phyloP scores from a whole-genome alignment of 148 eudicot species.

The Agrostemma githago region DNA sequence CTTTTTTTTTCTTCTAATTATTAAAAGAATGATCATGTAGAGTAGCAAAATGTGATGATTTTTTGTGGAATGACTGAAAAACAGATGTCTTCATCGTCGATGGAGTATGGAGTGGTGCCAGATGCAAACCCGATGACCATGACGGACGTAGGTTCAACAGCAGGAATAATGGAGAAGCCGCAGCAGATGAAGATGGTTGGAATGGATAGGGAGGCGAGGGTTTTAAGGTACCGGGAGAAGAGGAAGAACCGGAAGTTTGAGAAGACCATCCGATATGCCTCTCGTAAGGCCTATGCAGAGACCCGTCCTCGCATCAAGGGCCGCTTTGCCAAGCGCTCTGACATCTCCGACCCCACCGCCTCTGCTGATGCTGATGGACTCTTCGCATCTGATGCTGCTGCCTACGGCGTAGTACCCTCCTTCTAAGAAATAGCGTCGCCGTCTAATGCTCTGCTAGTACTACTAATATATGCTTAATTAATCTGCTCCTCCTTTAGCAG shows the following conservation, averaged over 20 bases:
- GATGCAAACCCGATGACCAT: conserved; percentile 47
- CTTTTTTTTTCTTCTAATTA: background rate
- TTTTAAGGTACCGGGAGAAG: conserved; percentile 81
- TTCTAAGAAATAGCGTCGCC: conserved; percentile 16
- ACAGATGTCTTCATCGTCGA: conserved; percentile 61
- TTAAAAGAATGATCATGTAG: background rate
- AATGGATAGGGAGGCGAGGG: conserved; percentile 76
- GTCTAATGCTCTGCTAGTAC: conserved; percentile 3
- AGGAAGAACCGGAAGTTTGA: conserved; percentile 81
- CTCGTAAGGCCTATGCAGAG: conserved; percentile 83
- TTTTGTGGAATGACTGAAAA: background rate
- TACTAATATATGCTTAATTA: background rate
- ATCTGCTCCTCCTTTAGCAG: background rate
- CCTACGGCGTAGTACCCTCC: conserved; percentile 67
- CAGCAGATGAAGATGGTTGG: conserved; percentile 29
- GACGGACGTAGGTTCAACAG: conserved; percentile 37
- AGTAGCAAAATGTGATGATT: background rate
- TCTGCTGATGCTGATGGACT: conserved; percentile 37
- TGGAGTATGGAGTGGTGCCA: conserved; percentile 81
- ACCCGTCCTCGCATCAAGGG: conserved; percentile 85
- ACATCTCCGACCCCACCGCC: conserved; percentile 24
- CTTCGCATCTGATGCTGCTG: conserved; percentile 30
- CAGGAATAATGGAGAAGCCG: conserved; percentile 23
- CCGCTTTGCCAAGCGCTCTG: conserved; percentile 71
- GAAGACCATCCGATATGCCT: conserved; percentile 80